Evolutionary conservation across 768 basidiomycete species (phyloP).

Genomic region (Leccinum subgranulosum): DNA sequence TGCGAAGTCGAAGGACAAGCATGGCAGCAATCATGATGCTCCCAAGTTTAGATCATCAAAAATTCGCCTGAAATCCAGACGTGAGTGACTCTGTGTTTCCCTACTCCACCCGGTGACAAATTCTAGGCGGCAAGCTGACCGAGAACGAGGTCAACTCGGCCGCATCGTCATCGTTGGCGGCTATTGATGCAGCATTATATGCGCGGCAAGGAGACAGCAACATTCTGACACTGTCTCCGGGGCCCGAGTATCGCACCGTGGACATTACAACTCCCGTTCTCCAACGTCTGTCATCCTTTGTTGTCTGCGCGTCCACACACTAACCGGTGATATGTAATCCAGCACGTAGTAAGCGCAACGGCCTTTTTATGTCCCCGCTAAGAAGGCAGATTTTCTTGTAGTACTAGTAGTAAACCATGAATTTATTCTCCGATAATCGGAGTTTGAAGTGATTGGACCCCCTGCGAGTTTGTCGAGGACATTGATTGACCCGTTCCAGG

Average conservation of each 20-base stretch:
- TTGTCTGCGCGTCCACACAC: not conserved
- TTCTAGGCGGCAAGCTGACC: not conserved
- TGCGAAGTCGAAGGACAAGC: not conserved
- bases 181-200: slow-evolving; percentile 1
- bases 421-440: slow-evolving; percentile 22
- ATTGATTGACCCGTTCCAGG: slow-evolving; percentile 22
- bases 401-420: not conserved
- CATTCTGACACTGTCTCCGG: not conserved
- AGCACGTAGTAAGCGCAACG: not conserved
- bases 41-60: not conserved
- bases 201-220: not conserved
- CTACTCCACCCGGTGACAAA: not conserved
- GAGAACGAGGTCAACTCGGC: not conserved
- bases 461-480: slow-evolving; percentile 15
- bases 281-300: slow-evolving; percentile 1
- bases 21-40: not conserved
- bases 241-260: not conserved
- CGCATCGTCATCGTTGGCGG: slow-evolving; percentile 4
- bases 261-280: slow-evolving; percentile 3
- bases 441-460: slow-evolving; percentile 14
- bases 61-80: not conserved
- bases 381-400: not conserved
- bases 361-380: slow-evolving; percentile 6
- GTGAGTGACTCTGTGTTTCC: slow-evolving; percentile 8
- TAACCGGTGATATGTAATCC: slow-evolving; percentile 1